Conservation (phyloP, 176 grass and related monocot species). For the Zea mays region Zm-B73-REFERENCE-NAM-5.0 NC_050096.1:165423501-165424000, state of each 20-base stretch:
- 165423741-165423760: conserved; percentile 37
- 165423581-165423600: conserved; percentile 33
- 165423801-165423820: too few species aligned
- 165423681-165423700: conserved; percentile 26
- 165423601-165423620: conserved; percentile 30
- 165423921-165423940: too few species aligned
- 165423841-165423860: too few species aligned
- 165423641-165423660: background rate
- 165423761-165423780: too few species aligned
- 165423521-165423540: background rate
- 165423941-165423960: too few species aligned
- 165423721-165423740: conserved; percentile 47
- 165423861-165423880: too few species aligned
- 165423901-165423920: too few species aligned
- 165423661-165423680: conserved; percentile 44
- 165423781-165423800: too few species aligned
- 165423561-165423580: conserved; percentile 14
- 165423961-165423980: too few species aligned
- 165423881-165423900: too few species aligned
- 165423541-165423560: conserved; percentile 3
- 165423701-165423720: conserved; percentile 34
- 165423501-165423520: background rate
- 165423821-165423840: too few species aligned
- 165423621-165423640: conserved; percentile 23
- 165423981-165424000: too few species aligned